Percentiles rank a stretch among this genome's conserved stretches.
phyloP scores from a whole-genome alignment of 805 yeast genomes.

The Ascoidea tarda region DNA sequence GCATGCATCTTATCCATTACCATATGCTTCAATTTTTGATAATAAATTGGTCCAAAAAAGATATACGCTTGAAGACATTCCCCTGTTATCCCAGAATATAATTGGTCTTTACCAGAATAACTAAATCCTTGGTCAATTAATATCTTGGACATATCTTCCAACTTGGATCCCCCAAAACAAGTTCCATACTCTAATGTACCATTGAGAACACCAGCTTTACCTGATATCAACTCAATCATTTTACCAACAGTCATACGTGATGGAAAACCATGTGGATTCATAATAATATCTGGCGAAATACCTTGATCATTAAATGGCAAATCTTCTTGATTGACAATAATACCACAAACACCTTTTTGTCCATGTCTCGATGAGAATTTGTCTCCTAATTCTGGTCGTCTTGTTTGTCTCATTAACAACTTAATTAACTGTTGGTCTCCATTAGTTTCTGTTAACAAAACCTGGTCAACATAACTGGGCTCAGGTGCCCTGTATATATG shows the following conservation, averaged over 20 bases:
- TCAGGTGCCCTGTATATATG: conserved; percentile 90
- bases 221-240: conserved; percentile 91
- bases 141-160: conserved; percentile 88
- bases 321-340: conserved; percentile 93
- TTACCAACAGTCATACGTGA: conserved; percentile 99
- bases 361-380: conserved; percentile 97
- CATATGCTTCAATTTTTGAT: conserved; percentile 97
- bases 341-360: conserved; percentile 98
- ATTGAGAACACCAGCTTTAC: conserved; percentile 93
- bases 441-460: conserved; percentile 92
- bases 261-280: conserved; percentile 99
- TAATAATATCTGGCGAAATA: conserved; percentile 85
- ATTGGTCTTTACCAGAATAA: conserved; percentile 95
- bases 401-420: conserved; percentile 83
- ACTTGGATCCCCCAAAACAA: conserved; percentile 95
- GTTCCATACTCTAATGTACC: conserved; percentile 93
- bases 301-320: conserved; percentile 93
- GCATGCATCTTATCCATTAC: conserved; percentile 99
- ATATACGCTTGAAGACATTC: conserved; percentile 95
- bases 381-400: conserved; percentile 96
- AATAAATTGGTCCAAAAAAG: conserved; percentile 96
- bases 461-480: conserved; percentile 91
- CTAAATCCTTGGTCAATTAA: conserved; percentile 83
- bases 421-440: conserved; percentile 90
- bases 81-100: conserved; percentile 94